A percentile compares a stretch with the other conserved stretches of the same genome.
Evolutionary conservation across 768 basidiomycete species (phyloP).

Genomic region (Phanerochaete sordida): DNA sequence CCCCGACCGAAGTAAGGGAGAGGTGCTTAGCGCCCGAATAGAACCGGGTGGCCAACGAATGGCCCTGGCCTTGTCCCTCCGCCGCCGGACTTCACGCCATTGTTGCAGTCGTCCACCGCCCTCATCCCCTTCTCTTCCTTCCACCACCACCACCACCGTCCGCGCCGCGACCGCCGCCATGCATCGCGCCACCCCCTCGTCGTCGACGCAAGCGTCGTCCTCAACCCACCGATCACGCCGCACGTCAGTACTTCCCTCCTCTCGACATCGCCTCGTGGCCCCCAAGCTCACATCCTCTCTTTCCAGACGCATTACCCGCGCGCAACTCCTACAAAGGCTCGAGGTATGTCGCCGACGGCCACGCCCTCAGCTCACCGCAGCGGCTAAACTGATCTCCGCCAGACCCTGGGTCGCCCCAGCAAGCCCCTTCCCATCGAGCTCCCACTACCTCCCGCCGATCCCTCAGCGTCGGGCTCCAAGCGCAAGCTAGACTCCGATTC

Average conservation of each 20-base stretch:
- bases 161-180: conserved; percentile 24
- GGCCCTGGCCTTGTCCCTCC: conserved; percentile 20
- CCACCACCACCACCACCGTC: conserved; percentile 31
- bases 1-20: conserved; percentile 1
- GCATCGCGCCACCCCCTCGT: conserved; percentile 25
- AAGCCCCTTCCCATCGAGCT: conserved; percentile 41
- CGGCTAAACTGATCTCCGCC: neutral
- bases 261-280: conserved; percentile 21
- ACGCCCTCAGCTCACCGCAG: neutral
- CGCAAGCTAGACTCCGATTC: conserved; percentile 31
- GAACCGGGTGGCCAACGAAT: conserved; percentile 5
- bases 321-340: conserved; percentile 36
- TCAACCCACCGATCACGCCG: conserved; percentile 25
- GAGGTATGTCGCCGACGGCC: conserved; percentile 25
- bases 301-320: conserved; percentile 22
- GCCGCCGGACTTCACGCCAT: conserved; percentile 33
- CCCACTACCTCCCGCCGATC: conserved; percentile 43
- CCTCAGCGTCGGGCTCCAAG: conserved; percentile 36
- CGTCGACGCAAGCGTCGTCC: conserved; percentile 26
- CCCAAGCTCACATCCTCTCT: conserved; percentile 12
- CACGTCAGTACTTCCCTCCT: conserved; percentile 23
- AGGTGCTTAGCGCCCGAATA: conserved; percentile 1
- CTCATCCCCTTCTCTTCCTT: conserved; percentile 36
- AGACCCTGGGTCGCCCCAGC: conserved; percentile 29
- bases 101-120: conserved; percentile 38